Evolutionary conservation across 1,284 basidiomycete genomes (phyloP).

Genomic region (Puccinia polysora): DNA sequence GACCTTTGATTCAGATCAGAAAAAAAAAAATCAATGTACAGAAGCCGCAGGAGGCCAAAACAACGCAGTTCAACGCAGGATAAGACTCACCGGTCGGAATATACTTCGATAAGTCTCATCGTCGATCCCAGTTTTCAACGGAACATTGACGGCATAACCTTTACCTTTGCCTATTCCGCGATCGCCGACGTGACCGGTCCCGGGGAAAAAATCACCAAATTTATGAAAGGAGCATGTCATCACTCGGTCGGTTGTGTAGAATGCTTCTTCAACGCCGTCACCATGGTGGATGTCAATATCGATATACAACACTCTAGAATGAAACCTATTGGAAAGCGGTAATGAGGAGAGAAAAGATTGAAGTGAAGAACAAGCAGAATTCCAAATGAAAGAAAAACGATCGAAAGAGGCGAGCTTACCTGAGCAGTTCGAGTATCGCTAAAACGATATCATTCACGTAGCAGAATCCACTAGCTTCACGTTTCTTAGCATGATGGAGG

Average conservation of each 20-base stretch:
- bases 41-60: not conserved
- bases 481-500: slow-evolving; percentile 96
- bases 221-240: slow-evolving; percentile 92
- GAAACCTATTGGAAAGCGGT: slow-evolving; percentile 52
- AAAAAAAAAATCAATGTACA: not conserved
- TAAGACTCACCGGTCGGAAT: slow-evolving; percentile 73
- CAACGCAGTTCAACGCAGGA: too few species aligned
- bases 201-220: slow-evolving; percentile 95
- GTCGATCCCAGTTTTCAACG: slow-evolving; percentile 85
- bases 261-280: slow-evolving; percentile 93
- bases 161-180: slow-evolving; percentile 77
- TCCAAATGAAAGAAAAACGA: not conserved
- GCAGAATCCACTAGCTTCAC: slow-evolving; percentile 92
- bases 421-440: slow-evolving; percentile 77
- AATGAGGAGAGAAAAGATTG: not conserved
- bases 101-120: slow-evolving; percentile 70
- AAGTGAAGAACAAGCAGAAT: not conserved
- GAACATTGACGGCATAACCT: slow-evolving; percentile 87
- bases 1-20: slow-evolving; percentile 59
- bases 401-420: slow-evolving; percentile 57
- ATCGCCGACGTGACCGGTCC: slow-evolving; percentile 65
- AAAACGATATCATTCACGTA: slow-evolving; percentile 89
- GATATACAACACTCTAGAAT: slow-evolving; percentile 87
- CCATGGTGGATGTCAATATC: slow-evolving; percentile 98
- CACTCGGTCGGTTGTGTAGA: slow-evolving; percentile 88